A percentile compares a stretch with the other conserved stretches of the same genome.
Evolutionary conservation across 306 rosid species (phyloP).

Genomic region (Astragalus glycyphyllos): DNA sequence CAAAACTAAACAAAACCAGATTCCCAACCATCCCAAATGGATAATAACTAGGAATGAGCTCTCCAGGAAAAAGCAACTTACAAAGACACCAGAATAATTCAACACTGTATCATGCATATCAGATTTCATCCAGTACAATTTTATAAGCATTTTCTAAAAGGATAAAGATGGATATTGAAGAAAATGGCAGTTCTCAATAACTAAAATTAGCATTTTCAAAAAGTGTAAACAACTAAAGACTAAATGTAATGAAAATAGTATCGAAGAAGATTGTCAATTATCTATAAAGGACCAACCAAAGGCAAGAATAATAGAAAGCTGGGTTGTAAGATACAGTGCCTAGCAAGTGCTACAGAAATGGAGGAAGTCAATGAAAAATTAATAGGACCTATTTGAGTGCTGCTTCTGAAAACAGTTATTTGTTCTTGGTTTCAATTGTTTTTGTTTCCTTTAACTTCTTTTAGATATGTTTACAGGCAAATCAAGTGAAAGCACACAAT

Average conservation of each 20-base stretch:
- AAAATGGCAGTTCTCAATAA: constrained; percentile 3
- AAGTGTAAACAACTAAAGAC: background rate
- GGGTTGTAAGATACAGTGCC: background rate
- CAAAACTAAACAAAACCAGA: constrained; percentile 24
- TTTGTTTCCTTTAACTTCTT: constrained; percentile 1
- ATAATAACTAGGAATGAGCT: background rate
- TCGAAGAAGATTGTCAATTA: background rate
- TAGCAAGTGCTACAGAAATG: background rate
- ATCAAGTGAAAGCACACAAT: background rate
- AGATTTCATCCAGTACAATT: constrained; percentile 12
- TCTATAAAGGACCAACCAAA: constrained; percentile 1
- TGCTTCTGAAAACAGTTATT: background rate
- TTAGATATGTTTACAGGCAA: background rate
- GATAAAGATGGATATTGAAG: constrained; percentile 9
- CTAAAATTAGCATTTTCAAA: background rate
- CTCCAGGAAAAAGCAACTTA: constrained; percentile 11
- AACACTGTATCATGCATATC: background rate
- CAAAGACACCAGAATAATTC: constrained; percentile 8
- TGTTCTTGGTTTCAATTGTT: background rate
- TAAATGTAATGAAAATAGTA: background rate
- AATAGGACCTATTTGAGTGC: background rate
- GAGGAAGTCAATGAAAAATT: background rate
- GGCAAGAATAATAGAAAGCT: constrained; percentile 16
- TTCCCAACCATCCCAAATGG: constrained; percentile 16
- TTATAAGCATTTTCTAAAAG: background rate